Conservation (phyloP, 352 stramenopile species). For the Phytophthora pinifolia region DNA sequence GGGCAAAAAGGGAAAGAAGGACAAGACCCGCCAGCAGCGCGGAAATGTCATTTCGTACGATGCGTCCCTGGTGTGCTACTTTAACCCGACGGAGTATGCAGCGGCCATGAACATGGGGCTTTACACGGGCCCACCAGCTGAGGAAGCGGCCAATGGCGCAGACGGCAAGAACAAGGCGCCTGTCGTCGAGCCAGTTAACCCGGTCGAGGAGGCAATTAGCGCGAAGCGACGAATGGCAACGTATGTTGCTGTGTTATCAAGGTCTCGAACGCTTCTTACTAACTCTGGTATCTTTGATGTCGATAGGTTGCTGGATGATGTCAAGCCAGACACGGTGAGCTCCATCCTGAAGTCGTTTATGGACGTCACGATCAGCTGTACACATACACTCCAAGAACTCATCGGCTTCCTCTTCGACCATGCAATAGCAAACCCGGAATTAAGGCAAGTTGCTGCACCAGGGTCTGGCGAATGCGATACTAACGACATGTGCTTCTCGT, state of each 20-base stretch:
- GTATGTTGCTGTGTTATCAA: conserved; percentile 34
- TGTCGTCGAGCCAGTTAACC: conserved; percentile 36
- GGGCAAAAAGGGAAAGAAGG: conserved; percentile 45
- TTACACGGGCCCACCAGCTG: conserved; percentile 44
- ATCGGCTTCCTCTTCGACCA: conserved; percentile 72
- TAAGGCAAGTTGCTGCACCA: conserved; percentile 43
- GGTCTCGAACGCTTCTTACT: background rate
- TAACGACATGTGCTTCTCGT: background rate
- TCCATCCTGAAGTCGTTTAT: conserved; percentile 57
- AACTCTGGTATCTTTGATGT: conserved; percentile 1
- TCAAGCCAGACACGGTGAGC: conserved; percentile 40
- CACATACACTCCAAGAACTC: conserved; percentile 68
- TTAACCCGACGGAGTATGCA: conserved; percentile 77
- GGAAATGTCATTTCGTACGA: conserved; percentile 62
- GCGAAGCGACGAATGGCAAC: conserved; percentile 51
- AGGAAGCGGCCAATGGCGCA: conserved; percentile 9
- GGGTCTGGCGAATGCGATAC: no score
- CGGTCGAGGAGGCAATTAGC: conserved; percentile 62
- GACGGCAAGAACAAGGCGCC: conserved; percentile 22
- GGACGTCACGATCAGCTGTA: conserved; percentile 68
- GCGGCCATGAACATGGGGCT: conserved; percentile 61
- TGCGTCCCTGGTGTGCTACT: conserved; percentile 71
- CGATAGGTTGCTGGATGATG: conserved; percentile 59
- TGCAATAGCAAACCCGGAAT: conserved; percentile 56
- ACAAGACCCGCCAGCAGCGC: conserved; percentile 38